Evolutionary conservation across 768 basidiomycete genomes (phyloP).

Genomic region (Mycena capillaripes): DNA sequence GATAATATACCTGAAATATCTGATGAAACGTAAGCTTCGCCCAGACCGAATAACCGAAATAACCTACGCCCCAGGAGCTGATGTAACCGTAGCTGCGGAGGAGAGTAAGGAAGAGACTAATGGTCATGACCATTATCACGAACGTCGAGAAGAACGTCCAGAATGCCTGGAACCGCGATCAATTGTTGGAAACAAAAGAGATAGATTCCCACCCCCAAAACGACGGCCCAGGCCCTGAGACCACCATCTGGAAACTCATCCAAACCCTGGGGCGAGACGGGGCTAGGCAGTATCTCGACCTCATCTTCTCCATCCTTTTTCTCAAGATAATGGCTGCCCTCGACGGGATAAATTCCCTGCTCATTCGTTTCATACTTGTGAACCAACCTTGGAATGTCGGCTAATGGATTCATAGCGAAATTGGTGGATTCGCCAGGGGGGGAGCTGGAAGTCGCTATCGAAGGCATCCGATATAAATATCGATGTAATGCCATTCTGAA

Average conservation of each 20-base stretch:
- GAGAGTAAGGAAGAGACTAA: neutral
- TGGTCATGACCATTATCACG: neutral
- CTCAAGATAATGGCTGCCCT: neutral
- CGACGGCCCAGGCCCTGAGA: neutral
- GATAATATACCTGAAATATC: neutral
- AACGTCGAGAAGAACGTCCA: neutral
- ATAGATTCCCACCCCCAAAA: neutral
- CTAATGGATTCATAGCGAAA: neutral
- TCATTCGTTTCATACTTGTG: neutral
- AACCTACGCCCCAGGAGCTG: neutral
- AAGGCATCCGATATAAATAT: neutral
- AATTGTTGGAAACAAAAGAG: neutral
- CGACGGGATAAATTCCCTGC: neutral
- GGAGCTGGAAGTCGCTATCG: neutral
- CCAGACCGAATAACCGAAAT: neutral
- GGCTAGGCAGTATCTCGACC: no score
- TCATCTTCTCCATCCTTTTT: no score
- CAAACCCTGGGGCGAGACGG: no score
- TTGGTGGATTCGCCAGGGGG: neutral
- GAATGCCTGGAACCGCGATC: neutral
- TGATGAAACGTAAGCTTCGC: neutral
- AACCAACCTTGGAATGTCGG: neutral
- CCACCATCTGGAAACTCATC: constrained; percentile 1
- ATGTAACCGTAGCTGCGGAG: neutral
- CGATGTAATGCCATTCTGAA: neutral